Evolutionary conservation across 805 yeast species (phyloP).

Genomic region (Ogataea paradorogensis): DNA sequence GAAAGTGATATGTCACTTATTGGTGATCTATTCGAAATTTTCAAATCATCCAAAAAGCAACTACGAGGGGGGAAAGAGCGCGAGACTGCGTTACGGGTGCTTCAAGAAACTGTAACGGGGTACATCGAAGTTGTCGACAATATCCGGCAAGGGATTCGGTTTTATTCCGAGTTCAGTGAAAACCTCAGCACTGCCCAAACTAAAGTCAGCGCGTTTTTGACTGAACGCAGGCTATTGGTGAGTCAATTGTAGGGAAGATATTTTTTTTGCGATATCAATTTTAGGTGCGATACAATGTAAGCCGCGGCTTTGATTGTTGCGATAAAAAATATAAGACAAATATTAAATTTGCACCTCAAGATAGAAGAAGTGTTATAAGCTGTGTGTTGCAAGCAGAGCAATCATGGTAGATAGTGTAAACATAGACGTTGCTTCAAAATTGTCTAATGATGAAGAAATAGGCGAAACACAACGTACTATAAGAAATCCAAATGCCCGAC

Average conservation of each 20-base stretch:
- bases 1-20: constrained; percentile 28
- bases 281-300: not conserved
- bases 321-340: constrained; percentile 1
- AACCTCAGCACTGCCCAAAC: constrained; percentile 34
- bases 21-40: constrained; percentile 36
- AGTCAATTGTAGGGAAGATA: constrained; percentile 3
- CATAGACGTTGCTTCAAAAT: no score
- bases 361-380: no score
- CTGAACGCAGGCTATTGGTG: constrained; percentile 6
- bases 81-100: constrained; percentile 46
- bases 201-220: constrained; percentile 43
- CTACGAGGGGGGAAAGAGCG: constrained; percentile 35
- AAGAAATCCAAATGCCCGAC: constrained; percentile 23
- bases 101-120: constrained; percentile 49
- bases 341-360: no score
- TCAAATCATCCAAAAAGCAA: constrained; percentile 35
- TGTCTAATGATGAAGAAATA: not conserved
- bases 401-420: no score
- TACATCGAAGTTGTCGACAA: constrained; percentile 57
- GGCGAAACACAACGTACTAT: not conserved
- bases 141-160: constrained; percentile 63
- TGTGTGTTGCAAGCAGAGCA: no score
- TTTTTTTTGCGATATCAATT: not conserved
- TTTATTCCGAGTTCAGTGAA: constrained; percentile 60
- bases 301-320: not conserved